Conservation (phyloP, 1,284 basidiomycete genomes). For the Melampsora larici-populina region DNA sequence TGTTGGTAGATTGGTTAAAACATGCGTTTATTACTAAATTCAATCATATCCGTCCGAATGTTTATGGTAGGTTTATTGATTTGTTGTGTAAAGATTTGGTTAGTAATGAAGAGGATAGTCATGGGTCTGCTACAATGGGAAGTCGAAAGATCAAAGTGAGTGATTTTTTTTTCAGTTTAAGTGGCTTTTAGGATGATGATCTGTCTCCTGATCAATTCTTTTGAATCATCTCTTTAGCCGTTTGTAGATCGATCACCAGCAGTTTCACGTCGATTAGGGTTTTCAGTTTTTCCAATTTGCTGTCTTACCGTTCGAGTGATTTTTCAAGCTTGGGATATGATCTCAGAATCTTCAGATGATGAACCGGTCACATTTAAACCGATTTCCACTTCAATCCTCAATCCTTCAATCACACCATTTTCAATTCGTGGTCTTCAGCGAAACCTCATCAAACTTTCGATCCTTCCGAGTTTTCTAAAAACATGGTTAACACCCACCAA, state of each 20-base stretch:
- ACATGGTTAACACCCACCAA: background rate
- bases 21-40: constrained; percentile 99
- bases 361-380: constrained; percentile 47
- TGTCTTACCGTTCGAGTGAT: constrained; percentile 85
- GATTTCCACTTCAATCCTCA: no score
- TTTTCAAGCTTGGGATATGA: constrained; percentile 68
- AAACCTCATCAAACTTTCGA: background rate
- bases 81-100: constrained; percentile 91
- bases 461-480: background rate
- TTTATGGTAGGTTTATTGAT: constrained; percentile 94
- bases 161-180: constrained; percentile 14
- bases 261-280: constrained; percentile 87
- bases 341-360: constrained; percentile 58
- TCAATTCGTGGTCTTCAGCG: background rate
- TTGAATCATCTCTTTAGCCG: constrained; percentile 58
- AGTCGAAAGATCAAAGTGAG: constrained; percentile 67
- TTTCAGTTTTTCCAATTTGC: constrained; percentile 85
- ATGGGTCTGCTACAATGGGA: constrained; percentile 57
- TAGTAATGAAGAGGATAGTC: constrained; percentile 63
- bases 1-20: constrained; percentile 97
- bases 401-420: background rate
- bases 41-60: constrained; percentile 83
- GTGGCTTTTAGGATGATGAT: background rate
- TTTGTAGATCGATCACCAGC: constrained; percentile 95
- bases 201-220: background rate